Evolutionary conservation across 192 early-diverging fungal genomes (phyloP), one percentile per base, ranked within the genome.

Genomic region (Entrophospora sp.): DNA sequence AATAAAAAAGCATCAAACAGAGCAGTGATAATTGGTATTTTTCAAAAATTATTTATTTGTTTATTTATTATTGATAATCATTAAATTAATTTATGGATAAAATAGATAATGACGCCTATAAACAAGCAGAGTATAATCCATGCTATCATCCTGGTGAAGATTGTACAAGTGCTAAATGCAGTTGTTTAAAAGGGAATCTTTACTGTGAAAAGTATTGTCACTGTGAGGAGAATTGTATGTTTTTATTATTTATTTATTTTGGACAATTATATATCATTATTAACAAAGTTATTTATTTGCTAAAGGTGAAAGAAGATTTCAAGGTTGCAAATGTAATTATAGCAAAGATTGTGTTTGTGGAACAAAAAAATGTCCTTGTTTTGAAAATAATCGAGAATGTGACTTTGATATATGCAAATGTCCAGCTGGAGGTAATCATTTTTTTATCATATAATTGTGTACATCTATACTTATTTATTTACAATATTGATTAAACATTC

Each of bases 131-230:
- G 20, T 66, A 66, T 66, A 30, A 31, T 18, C 64, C 64, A n/a
- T 66, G 64, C 40, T 32, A 66, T 66, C 64, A 66, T 35, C 64
- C 64, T 18, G 64, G 64, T 13, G 22, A 27, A 25, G 20, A 30
- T 18, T 66, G 64, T 20, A n/a, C n/a, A n/a, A 49, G 55, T 53
- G 25, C 16, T 5, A 38, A 35, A 27, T 66, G 64, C 13, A 48
- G 49, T 40, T 66, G 64, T 16, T 28, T 24, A n/a, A 28, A 53
- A 43, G 64, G 64, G 3, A 66, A 66, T 28, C n/a, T 51, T 27
- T 44, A 20, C 14, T 66, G 64, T 43, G 64, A 66, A 53, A 66
- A 66, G 38, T 66, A 53, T 20, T 66, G 64, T 42, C 64, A 48
- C 8, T 66, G 64, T 53, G 64, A 66, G 14, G 8, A 22, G 3